These are phyloP conservation scores for Pseudohyphozyma bogoriensis DNA, from an alignment of 768 basidiomycete genomes.

Conservation along the genomic window DNA sequence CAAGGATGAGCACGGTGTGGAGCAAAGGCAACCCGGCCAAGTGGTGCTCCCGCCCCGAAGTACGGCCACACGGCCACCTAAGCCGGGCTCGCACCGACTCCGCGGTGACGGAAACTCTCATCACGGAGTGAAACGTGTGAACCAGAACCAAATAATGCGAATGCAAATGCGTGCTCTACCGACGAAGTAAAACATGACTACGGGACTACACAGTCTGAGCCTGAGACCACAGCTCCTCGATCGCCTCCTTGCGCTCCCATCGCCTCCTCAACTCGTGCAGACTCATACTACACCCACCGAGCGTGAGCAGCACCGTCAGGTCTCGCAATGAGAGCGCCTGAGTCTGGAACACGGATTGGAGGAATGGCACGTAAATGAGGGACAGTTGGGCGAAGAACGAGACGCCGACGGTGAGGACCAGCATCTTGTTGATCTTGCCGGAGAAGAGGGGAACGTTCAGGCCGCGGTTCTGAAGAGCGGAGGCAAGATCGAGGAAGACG, in stretches of 20 bases:
- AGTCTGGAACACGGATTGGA: slow-evolving; percentile 91
- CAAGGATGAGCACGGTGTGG: too few relatives aligned
- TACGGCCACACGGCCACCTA: too few relatives aligned
- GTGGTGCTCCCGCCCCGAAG: too few relatives aligned
- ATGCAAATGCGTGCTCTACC: too few relatives aligned
- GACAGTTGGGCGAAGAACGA: slow-evolving; percentile 76
- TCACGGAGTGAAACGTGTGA: too few relatives aligned
- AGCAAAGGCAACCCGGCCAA: too few relatives aligned
- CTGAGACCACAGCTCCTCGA: slow-evolving; percentile 19
- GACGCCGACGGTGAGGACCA: slow-evolving; percentile 73
- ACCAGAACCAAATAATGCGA: too few relatives aligned
- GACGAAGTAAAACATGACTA: not conserved
- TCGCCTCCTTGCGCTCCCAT: slow-evolving; percentile 14
- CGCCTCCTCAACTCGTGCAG: slow-evolving; percentile 26
- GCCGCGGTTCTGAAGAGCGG: slow-evolving; percentile 87
- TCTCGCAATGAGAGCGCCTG: slow-evolving; percentile 63
- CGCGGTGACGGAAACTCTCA: too few relatives aligned
- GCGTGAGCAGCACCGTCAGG: slow-evolving; percentile 55
- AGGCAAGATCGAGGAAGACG: slow-evolving; percentile 92
- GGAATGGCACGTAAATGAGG: slow-evolving; percentile 77
- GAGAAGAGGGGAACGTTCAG: slow-evolving; percentile 63
- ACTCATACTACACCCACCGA: slow-evolving; percentile 44
- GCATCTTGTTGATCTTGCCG: slow-evolving; percentile 67
- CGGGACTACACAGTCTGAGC: not conserved
- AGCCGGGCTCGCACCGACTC: too few relatives aligned